Conservation (phyloP, 176 grass and related monocot species). For the Zea luxurians region DNA sequence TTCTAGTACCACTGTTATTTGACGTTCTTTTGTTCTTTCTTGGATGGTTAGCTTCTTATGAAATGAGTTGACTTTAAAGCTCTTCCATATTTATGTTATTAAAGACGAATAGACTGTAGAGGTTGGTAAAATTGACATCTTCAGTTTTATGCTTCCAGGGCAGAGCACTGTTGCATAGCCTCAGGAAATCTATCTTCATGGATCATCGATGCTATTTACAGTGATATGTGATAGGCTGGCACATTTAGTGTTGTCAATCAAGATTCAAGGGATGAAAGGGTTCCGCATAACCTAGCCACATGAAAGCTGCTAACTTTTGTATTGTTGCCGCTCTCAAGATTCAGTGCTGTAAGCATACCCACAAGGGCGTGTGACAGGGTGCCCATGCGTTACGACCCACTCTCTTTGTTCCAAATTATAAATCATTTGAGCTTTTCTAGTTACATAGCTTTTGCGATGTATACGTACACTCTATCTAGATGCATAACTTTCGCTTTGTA, state of each 20-base stretch:
- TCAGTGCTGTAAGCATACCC: background rate
- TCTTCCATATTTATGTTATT: background rate
- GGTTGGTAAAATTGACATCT: background rate
- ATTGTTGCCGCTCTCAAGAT: background rate
- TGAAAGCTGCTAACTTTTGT: background rate
- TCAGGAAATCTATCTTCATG: background rate
- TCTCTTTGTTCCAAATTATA: too few species aligned
- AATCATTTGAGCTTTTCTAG: too few species aligned
- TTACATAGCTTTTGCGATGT: too few species aligned
- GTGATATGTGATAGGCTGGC: background rate
- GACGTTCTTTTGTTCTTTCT: background rate
- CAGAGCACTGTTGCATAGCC: too few species aligned
- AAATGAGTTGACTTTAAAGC: conserved; percentile 6
- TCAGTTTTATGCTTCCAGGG: conserved; percentile 11
- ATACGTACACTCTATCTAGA: too few species aligned
- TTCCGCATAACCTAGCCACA: conserved; percentile 11
- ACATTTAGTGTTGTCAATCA: conserved; percentile 6
- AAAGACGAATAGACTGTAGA: conserved; percentile 6
- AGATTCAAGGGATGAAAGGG: background rate
- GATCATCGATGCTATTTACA: background rate
- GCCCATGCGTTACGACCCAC: background rate
- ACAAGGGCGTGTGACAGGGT: background rate
- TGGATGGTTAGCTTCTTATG: background rate
- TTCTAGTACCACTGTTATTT: background rate
- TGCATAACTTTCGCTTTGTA: too few species aligned